phyloP scores from a whole-genome alignment of 352 stramenopile species.

The Phytophthora sp. region DNA sequence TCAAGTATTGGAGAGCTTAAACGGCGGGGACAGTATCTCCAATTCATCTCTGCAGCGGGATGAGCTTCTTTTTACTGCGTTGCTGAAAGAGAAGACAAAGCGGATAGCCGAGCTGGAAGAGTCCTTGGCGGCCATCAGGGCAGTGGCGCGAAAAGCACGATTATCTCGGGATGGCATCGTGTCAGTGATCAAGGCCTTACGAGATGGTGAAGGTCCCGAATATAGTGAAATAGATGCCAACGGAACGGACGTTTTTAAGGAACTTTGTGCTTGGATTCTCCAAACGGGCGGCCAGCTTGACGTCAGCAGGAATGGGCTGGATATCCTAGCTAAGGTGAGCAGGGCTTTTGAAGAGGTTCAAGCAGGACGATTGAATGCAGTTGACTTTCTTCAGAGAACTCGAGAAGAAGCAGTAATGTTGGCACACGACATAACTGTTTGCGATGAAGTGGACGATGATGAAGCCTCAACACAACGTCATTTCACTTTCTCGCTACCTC shows the following conservation, averaged over 20 bases:
- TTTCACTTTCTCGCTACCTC: conserved; percentile 19
- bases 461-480: conserved; percentile 10
- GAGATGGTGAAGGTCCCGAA: neutral
- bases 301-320: conserved; percentile 47
- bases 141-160: conserved; percentile 47
- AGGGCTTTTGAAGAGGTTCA: conserved; percentile 49
- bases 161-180: conserved; percentile 56
- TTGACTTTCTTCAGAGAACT: conserved; percentile 38
- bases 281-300: conserved; percentile 54
- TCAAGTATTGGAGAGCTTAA: conserved; percentile 24
- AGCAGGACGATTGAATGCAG: conserved; percentile 29
- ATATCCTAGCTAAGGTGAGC: conserved; percentile 33
- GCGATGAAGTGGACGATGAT: conserved; percentile 18
- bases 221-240: conserved; percentile 6
- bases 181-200: conserved; percentile 33
- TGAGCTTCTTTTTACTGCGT: conserved; percentile 45
- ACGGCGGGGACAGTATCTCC: conserved; percentile 31
- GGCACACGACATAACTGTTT: conserved; percentile 32
- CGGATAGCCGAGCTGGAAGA: conserved; percentile 63
- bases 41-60: conserved; percentile 39
- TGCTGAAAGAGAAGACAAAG: conserved; percentile 71
- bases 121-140: conserved; percentile 47
- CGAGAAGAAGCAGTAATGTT: conserved; percentile 58
- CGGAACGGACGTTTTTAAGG: conserved; percentile 24
- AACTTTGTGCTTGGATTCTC: conserved; percentile 44